phyloP scores from a whole-genome alignment of 1,139 yeast species.

The Candida albicans region DNA sequence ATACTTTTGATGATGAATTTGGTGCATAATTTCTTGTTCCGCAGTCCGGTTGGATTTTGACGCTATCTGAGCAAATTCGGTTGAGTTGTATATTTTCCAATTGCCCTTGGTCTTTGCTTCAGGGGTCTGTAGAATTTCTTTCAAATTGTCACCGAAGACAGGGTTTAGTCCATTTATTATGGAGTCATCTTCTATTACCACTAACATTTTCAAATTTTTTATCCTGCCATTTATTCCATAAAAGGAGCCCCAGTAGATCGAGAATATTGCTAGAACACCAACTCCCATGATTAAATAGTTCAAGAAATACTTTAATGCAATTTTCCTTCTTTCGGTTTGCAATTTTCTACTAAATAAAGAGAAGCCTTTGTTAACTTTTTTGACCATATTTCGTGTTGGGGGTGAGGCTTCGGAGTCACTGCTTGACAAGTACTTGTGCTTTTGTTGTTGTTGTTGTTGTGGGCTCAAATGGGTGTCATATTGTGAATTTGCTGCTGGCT shows the following conservation, averaged over 20 bases:
- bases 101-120: slow-evolving; percentile 29
- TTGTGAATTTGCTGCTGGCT: too few relatives aligned
- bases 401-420: too few relatives aligned
- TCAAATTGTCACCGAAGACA: slow-evolving; percentile 27
- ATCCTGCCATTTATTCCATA: slow-evolving; percentile 21
- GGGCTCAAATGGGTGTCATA: too few relatives aligned
- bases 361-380: slow-evolving; percentile 10
- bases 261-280: slow-evolving; percentile 32
- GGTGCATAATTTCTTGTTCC: slow-evolving; percentile 30
- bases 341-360: slow-evolving; percentile 9
- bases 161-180: slow-evolving; percentile 29
- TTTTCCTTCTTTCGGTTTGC: neutral
- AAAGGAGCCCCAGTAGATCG: slow-evolving; percentile 38
- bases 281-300: slow-evolving; percentile 29
- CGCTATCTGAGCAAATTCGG: slow-evolving; percentile 33
- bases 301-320: neutral
- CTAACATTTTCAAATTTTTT: slow-evolving; percentile 24
- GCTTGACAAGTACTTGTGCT: too few relatives aligned
- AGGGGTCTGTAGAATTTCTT: slow-evolving; percentile 18
- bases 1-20: slow-evolving; percentile 44
- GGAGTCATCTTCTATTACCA: slow-evolving; percentile 26
- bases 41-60: slow-evolving; percentile 23
- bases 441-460: too few relatives aligned
- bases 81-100: slow-evolving; percentile 42
- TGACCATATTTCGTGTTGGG: neutral